Conservation (phyloP, 2,329 filamentous ascomycete genomes). For the Xylaria sp. region DNA sequence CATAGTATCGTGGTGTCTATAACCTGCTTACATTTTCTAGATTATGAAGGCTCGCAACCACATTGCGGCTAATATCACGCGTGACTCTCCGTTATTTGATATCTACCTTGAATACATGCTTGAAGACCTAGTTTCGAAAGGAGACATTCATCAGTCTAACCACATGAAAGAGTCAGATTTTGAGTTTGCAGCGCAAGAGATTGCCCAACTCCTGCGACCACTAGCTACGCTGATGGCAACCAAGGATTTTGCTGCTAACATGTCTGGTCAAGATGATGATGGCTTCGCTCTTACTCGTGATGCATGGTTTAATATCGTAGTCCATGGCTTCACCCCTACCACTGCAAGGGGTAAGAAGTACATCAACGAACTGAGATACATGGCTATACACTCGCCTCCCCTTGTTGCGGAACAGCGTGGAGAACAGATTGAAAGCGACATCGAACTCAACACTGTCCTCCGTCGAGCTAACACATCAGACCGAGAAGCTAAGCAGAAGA, state of each 20-base stretch:
- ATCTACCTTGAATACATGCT: constrained; percentile 87
- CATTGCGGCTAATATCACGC: constrained; percentile 76
- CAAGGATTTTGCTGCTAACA: constrained; percentile 65
- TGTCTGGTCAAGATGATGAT: constrained; percentile 69
- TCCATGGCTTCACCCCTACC: constrained; percentile 85
- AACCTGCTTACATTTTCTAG: constrained; percentile 48
- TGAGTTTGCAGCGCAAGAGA: constrained; percentile 85
- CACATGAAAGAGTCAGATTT: constrained; percentile 81
- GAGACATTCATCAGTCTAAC: constrained; percentile 81
- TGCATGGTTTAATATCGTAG: constrained; percentile 97
- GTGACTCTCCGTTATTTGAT: constrained; percentile 79
- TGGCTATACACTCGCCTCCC: constrained; percentile 88
- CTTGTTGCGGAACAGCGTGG: constrained; percentile 88
- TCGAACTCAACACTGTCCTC: constrained; percentile 94
- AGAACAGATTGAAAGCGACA: constrained; percentile 92
- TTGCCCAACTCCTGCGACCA: constrained; percentile 86
- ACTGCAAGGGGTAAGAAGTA: constrained; percentile 80
- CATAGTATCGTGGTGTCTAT: not conserved
- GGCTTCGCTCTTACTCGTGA: constrained; percentile 81
- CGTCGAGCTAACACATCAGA: constrained; percentile 85
- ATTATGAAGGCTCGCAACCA: constrained; percentile 82
- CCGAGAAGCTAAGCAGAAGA: constrained; percentile 83
- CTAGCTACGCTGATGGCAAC: constrained; percentile 84
- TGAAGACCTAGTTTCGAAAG: constrained; percentile 88
- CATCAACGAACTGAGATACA: constrained; percentile 78